phyloP scores from a whole-genome alignment of 371 early-diverging fungal genomes.

The Dichotomocladium elegans region DNA sequence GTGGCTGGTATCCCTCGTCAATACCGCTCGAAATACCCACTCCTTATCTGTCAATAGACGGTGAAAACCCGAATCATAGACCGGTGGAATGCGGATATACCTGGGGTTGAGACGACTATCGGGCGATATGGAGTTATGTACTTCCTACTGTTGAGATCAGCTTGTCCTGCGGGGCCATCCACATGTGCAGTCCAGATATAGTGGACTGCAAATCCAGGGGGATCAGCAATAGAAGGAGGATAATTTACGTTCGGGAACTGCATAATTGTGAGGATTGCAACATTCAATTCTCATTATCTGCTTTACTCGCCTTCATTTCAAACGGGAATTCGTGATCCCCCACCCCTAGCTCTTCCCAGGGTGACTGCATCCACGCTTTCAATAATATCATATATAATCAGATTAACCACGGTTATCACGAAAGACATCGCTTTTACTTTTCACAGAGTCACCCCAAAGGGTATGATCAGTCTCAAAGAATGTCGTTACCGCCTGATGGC shows the following conservation, averaged over 20 bases:
- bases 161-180: constrained; percentile 31
- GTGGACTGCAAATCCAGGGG: constrained; percentile 23
- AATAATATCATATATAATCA: too few relatives aligned
- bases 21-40: constrained; percentile 18
- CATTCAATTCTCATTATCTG: background rate
- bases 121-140: constrained; percentile 19
- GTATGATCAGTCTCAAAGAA: constrained; percentile 25
- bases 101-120: constrained; percentile 20
- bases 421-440: constrained; percentile 11
- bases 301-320: constrained; percentile 39
- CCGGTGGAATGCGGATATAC: background rate
- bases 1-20: constrained; percentile 1
- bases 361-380: background rate
- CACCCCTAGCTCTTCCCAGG: constrained; percentile 25
- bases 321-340: constrained; percentile 37
- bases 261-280: background rate
- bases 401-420: background rate
- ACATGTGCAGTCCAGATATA: constrained; percentile 49
- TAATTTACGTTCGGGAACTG: constrained; percentile 38
- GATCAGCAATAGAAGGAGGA: constrained; percentile 29
- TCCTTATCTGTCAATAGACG: constrained; percentile 4
- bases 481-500: constrained; percentile 24
- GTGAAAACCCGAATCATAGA: too few relatives aligned
- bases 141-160: constrained; percentile 23
- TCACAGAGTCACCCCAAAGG: constrained; percentile 31